Conservation (phyloP, 2,329 filamentous ascomycete genomes). For the Aspergillus sp. region DNA sequence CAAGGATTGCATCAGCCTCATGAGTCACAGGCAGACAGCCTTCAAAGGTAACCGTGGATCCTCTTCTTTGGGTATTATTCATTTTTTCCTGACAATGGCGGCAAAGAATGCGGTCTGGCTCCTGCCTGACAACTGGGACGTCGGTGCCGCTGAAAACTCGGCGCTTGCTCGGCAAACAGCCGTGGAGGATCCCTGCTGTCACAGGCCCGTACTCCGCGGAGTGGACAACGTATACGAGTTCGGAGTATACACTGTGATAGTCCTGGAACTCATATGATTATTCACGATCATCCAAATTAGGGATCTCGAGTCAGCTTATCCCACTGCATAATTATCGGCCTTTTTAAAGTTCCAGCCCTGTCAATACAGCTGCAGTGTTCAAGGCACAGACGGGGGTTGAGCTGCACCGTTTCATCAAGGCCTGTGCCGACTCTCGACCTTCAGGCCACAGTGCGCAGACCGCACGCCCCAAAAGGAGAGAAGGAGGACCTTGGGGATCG, state of each 20-base stretch:
- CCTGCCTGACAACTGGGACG: no score
- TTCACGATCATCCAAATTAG: neutral
- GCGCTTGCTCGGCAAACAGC: neutral
- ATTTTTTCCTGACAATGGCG: neutral
- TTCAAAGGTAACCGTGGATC: neutral
- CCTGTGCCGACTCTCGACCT: neutral
- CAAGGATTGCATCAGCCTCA: slow-evolving; percentile 21
- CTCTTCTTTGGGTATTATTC: neutral
- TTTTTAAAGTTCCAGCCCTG: slow-evolving; percentile 1
- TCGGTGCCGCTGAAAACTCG: slow-evolving; percentile 2
- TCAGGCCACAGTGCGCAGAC: neutral
- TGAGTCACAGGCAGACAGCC: slow-evolving; percentile 10
- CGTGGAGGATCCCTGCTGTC: neutral
- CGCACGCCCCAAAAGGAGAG: neutral
- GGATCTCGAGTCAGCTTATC: neutral
- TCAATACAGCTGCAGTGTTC: neutral
- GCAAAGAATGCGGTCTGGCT: neutral
- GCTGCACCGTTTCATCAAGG: slow-evolving; percentile 16
- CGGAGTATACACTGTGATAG: neutral
- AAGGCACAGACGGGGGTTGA: slow-evolving; percentile 6
- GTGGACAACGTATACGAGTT: no score
- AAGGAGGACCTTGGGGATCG: slow-evolving; percentile 8
- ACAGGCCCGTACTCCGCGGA: neutral
- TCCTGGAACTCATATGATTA: neutral
- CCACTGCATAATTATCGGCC: slow-evolving; percentile 14